A percentile compares a stretch with the other conserved stretches of the same genome.
phyloP scores from a whole-genome alignment of 2,329 filamentous ascomycete genomes.

The Phyllosticta citrichinensis region DNA sequence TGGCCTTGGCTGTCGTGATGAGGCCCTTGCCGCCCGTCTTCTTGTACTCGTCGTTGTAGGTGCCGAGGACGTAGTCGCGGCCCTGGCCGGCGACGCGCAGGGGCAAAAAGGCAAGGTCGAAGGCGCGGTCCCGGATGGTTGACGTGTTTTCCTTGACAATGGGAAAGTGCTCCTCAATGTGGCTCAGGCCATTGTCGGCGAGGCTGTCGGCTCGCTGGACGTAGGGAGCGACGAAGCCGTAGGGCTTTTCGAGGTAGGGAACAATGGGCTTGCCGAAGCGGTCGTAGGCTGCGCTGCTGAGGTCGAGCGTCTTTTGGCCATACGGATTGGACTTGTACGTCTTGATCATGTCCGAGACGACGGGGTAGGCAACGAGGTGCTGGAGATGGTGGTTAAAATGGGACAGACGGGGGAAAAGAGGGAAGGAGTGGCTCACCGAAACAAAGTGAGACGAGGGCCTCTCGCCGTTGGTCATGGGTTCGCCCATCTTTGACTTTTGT shows the following conservation, averaged over 20 bases:
- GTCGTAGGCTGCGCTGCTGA: slow-evolving; percentile 65
- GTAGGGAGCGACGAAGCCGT: slow-evolving; percentile 76
- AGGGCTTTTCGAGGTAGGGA: slow-evolving; percentile 69
- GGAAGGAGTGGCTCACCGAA: slow-evolving; percentile 23
- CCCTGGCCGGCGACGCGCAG: slow-evolving; percentile 18
- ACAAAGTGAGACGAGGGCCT: slow-evolving; percentile 28
- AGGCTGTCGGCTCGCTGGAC: slow-evolving; percentile 64
- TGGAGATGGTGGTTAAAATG: slow-evolving; percentile 26
- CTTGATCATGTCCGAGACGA: slow-evolving; percentile 68
- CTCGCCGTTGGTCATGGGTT: slow-evolving; percentile 31
- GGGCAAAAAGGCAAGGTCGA: slow-evolving; percentile 20
- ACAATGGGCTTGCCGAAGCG: slow-evolving; percentile 68
- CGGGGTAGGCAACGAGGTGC: slow-evolving; percentile 78
- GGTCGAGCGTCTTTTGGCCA: slow-evolving; percentile 70
- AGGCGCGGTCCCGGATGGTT: slow-evolving; percentile 27
- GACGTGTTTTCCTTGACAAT: slow-evolving; percentile 41
- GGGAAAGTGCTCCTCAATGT: slow-evolving; percentile 28
- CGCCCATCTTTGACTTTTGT: slow-evolving; percentile 24
- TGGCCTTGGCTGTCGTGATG: slow-evolving; percentile 26
- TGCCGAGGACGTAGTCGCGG: slow-evolving; percentile 26
- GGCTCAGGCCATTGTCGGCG: slow-evolving; percentile 26
- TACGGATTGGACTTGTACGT: slow-evolving; percentile 74
- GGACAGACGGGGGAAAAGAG: slow-evolving; percentile 8
- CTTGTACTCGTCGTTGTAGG: slow-evolving; percentile 30
- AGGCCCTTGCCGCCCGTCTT: slow-evolving; percentile 28